Percentiles rank a stretch among this genome's conserved stretches.
Conservation (phyloP, 176 grass and related monocot genomes). For the Thalia dealbata region DNA sequence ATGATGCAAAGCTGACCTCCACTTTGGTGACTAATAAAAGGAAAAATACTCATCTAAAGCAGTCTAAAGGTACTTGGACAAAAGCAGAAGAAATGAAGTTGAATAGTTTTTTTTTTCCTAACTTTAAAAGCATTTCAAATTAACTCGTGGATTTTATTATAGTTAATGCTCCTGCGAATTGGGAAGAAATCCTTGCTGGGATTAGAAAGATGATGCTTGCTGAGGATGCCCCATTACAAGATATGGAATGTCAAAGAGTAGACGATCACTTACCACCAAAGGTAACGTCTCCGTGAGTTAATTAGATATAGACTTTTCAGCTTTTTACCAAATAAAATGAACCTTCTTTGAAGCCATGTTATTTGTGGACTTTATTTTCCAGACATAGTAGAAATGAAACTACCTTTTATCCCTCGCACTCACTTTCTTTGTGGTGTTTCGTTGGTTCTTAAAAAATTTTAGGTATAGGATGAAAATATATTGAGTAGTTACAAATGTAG, state of each 20-base stretch:
- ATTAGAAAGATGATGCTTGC: slow-evolving; percentile 77
- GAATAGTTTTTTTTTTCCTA: neutral
- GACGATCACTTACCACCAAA: slow-evolving; percentile 68
- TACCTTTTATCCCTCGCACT: too few species aligned
- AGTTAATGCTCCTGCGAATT: slow-evolving; percentile 56
- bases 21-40: neutral
- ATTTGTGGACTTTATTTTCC: too few species aligned
- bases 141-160: neutral
- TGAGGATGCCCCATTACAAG: slow-evolving; percentile 64
- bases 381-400: too few species aligned
- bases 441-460: too few species aligned
- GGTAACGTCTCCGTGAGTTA: slow-evolving; percentile 29
- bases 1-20: neutral
- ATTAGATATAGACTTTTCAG: slow-evolving; percentile 1
- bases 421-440: too few species aligned
- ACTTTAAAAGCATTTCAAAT: neutral
- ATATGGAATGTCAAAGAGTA: slow-evolving; percentile 66
- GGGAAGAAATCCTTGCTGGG: slow-evolving; percentile 62
- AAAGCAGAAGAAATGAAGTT: neutral
- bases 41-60: neutral
- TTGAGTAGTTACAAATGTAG: too few species aligned
- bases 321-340: too few species aligned
- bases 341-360: too few species aligned
- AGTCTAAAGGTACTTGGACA: neutral
- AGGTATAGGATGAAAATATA: too few species aligned